phyloP scores from a whole-genome alignment of 225 moss, liverwort and hornwort species.

The Physcomitrellopsis africana region DNA sequence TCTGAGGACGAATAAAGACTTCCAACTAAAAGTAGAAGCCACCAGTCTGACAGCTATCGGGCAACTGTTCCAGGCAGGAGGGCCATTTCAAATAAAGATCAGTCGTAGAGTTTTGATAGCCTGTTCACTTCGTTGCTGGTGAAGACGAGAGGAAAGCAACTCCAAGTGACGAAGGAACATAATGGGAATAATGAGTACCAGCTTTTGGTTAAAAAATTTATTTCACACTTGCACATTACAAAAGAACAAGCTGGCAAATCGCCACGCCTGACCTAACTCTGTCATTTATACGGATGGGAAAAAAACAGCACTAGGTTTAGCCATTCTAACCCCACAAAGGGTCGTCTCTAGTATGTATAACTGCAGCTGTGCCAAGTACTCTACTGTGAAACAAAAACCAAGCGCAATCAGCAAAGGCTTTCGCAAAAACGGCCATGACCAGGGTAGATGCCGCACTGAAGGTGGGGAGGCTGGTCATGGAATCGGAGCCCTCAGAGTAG shows the following conservation, averaged over 20 bases:
- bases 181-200: no score
- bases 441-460: constrained; percentile 1
- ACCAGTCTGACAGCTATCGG: no score
- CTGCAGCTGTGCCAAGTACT: constrained; percentile 45
- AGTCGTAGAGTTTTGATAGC: no score
- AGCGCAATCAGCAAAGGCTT: constrained; percentile 11
- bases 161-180: no score
- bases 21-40: no score
- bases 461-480: constrained; percentile 10
- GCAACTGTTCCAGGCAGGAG: no score
- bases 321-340: constrained; percentile 28
- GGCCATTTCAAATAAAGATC: no score
- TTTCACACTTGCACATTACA: constrained; percentile 35
- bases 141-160: no score
- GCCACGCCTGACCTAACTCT: constrained; percentile 22
- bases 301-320: constrained; percentile 13
- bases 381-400: constrained; percentile 54
- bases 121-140: no score
- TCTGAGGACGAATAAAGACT: no score
- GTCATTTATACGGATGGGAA: constrained; percentile 3
- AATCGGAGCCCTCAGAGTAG: constrained; percentile 31
- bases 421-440: constrained; percentile 52
- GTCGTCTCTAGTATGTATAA: constrained; percentile 33
- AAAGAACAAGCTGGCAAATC: constrained; percentile 23
- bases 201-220: background rate